Evolutionary conservation across 1,284 basidiomycete genomes (phyloP), one percentile per base, ranked within the genome.

Genomic region (Neonothopanus nambi): DNA sequence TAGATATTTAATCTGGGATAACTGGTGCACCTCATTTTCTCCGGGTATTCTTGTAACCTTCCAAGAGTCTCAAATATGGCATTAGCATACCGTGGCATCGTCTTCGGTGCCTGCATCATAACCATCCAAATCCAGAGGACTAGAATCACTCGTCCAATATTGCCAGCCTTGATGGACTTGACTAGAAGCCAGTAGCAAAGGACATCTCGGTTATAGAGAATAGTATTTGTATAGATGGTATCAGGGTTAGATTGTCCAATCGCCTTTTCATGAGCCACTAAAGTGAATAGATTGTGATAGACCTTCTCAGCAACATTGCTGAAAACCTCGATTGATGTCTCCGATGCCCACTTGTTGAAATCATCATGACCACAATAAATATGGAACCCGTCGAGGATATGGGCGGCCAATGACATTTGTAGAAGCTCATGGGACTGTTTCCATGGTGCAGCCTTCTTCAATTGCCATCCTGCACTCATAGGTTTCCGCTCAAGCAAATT

Each of bases 21-120:
- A n/a, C 39, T 24, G 17, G 5, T n/a, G n/a, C n/a, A n/a, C n/a
- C n/a, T n/a, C n/a, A 48, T 11, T 18, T 18, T 7, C 36, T 40
- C 40, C 4, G 43, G 44, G 42, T 50, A 39, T 33, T 51, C 24
- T 41, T 52, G 20, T 20, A 68, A 20, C 3, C 52, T 40, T 2
- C 59, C 53, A 11, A 67, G 46, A 0, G 59, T 59, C n/a, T 59
- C 51, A 43, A 68, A 67, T 2, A 69, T 56, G 0, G 64, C 64
- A 59, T 68, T 63, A 0, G 66, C 67, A 57, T 69, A 69, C 33
- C 65, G 64, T 0, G 67, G 65, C 54, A 62, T 69, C 9, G 64
- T 62, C 13, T 61, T 61, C 3, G 59, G 58, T 1, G 59, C 56
- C 7, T 62, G 54, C 56, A 69, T 66, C 53, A 63, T 63, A 12